These are phyloP conservation scores for Malassezia slooffiae DNA, from an alignment of 1,284 basidiomycete species.

Conservation along the genomic window DNA sequence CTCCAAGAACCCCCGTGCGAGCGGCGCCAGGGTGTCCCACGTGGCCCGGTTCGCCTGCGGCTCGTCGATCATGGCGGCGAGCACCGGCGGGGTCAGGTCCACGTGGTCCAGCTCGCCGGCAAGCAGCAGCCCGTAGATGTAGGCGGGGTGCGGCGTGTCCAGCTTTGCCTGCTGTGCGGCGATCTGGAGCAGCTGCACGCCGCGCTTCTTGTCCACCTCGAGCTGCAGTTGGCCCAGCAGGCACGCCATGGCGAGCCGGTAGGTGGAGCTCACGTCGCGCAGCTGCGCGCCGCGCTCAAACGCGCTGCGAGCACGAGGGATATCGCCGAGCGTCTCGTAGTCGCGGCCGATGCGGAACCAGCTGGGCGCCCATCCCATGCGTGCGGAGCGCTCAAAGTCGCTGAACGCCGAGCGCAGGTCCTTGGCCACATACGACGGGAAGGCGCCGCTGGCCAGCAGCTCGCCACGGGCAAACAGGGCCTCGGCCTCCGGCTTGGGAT, in stretches of 20 bases:
- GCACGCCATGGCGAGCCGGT: conserved; percentile 67
- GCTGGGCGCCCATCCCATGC: conserved; percentile 35
- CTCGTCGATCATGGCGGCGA: conserved; percentile 29
- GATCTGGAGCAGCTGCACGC: conserved; percentile 62
- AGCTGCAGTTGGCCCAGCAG: conserved; percentile 73
- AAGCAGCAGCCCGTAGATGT: conserved; percentile 66
- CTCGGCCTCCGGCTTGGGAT: conserved; percentile 54
- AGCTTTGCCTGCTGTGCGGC: conserved; percentile 67
- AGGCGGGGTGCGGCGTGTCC: conserved; percentile 71
- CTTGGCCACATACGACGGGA: conserved; percentile 49
- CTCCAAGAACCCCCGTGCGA: conserved; percentile 52
- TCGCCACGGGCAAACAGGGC: conserved; percentile 65
- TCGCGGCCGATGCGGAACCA: conserved; percentile 85
- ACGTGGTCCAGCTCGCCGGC: conserved; percentile 52
- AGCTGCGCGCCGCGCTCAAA: conserved; percentile 65
- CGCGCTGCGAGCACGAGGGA: conserved; percentile 60
- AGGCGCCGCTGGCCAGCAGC: conserved; percentile 58
- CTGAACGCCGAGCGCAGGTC: conserved; percentile 72
- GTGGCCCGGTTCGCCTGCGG: conserved; percentile 29
- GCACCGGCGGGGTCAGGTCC: conserved; percentile 21
- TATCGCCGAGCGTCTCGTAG: conserved; percentile 75
- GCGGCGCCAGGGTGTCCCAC: conserved; percentile 25
- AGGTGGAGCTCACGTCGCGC: conserved; percentile 63
- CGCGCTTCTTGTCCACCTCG: conserved; percentile 53
- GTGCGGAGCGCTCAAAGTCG: conserved; percentile 55